Conservation (phyloP, 2,329 filamentous ascomycete genomes). For the Sarocladiaceae sp. region DNA sequence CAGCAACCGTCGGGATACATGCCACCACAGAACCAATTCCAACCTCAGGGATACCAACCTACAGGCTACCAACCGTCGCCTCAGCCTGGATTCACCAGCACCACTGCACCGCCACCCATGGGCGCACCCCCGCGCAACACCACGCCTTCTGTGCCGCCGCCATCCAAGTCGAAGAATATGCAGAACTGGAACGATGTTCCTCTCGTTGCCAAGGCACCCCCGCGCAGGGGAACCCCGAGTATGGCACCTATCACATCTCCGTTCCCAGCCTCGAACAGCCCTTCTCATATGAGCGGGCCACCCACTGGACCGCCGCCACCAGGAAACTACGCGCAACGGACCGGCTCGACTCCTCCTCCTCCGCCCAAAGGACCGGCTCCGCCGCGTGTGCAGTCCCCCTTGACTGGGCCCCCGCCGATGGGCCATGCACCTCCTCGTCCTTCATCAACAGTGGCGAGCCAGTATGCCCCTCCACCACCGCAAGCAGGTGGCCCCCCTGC, state of each 20-base stretch:
- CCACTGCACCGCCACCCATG: slow-evolving; percentile 28
- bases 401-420: slow-evolving; percentile 50
- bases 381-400: slow-evolving; percentile 69
- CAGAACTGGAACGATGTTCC: slow-evolving; percentile 95
- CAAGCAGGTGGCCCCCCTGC: slow-evolving; percentile 61
- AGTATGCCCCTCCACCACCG: slow-evolving; percentile 48
- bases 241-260: slow-evolving; percentile 65
- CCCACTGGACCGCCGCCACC: slow-evolving; percentile 54
- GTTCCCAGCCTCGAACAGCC: slow-evolving; percentile 62
- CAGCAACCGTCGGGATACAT: slow-evolving; percentile 24
- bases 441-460: slow-evolving; percentile 61
- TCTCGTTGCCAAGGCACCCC: slow-evolving; percentile 71
- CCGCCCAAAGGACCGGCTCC: slow-evolving; percentile 76
- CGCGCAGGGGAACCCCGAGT: slow-evolving; percentile 70
- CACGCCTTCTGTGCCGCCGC: slow-evolving; percentile 67
- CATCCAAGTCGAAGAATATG: slow-evolving; percentile 66
- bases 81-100: slow-evolving; percentile 40
- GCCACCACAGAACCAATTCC: slow-evolving; percentile 32
- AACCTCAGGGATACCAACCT: slow-evolving; percentile 23
- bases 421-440: slow-evolving; percentile 53
- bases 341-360: slow-evolving; percentile 68
- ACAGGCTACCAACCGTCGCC: slow-evolving; percentile 16
- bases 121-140: slow-evolving; percentile 50
- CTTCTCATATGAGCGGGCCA: slow-evolving; percentile 14
- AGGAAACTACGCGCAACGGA: slow-evolving; percentile 55